These are phyloP conservation scores for Raphanus raphanistrum DNA, from an alignment of 345 rosid genomes.

Conservation along the genomic window DNA sequence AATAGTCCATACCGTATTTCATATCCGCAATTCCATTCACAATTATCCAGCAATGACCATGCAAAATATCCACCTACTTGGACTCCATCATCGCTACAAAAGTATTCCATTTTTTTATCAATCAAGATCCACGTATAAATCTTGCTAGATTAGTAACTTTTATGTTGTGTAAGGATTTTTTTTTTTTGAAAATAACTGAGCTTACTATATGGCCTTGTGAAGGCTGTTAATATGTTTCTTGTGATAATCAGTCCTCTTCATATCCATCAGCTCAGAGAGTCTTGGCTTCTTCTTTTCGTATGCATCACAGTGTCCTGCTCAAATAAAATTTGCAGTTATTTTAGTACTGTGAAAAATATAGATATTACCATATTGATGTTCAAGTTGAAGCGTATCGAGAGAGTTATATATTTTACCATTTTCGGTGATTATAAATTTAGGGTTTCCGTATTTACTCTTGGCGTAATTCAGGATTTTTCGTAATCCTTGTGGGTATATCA, in stretches of 20 bases:
- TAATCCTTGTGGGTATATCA: conserved; percentile 46
- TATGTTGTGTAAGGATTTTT: no score
- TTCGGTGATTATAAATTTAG: conserved; percentile 51
- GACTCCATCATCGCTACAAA: conserved; percentile 42
- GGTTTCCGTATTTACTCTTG: conserved; percentile 40
- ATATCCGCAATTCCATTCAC: conserved; percentile 61
- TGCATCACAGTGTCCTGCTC: conserved; percentile 32
- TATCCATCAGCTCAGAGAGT: conserved; percentile 29
- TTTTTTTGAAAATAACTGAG: background rate
- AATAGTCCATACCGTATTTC: conserved; percentile 47
- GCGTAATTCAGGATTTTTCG: conserved; percentile 38
- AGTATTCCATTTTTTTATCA: background rate
- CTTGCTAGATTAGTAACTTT: background rate
- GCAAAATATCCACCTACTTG: conserved; percentile 53
- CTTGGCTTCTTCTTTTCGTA: conserved; percentile 33
- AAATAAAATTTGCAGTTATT: background rate
- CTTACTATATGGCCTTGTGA: conserved; percentile 32
- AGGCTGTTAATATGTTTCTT: conserved; percentile 25
- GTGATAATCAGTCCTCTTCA: conserved; percentile 35
- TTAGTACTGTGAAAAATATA: background rate
- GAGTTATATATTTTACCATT: conserved; percentile 42
- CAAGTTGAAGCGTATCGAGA: background rate
- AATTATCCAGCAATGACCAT: conserved; percentile 64
- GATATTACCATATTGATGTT: background rate
- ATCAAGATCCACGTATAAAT: background rate